phyloP scores from a whole-genome alignment of 805 yeast species.

The Kazachstania africana region DNA sequence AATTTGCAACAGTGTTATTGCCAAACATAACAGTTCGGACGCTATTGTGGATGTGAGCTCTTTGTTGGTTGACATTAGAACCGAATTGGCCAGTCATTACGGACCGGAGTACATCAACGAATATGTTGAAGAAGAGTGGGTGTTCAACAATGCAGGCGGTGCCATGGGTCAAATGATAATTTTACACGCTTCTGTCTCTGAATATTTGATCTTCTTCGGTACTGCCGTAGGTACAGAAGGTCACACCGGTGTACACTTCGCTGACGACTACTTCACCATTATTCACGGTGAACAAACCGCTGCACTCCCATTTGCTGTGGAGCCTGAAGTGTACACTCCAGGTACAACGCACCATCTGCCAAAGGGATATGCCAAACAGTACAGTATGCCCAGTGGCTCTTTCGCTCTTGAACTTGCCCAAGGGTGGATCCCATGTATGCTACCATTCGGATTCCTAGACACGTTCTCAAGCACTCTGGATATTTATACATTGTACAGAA shows the following conservation, averaged over 20 bases:
- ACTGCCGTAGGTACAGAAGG: constrained; percentile 93
- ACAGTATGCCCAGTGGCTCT: constrained; percentile 68
- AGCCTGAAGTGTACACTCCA: constrained; percentile 64
- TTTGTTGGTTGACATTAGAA: constrained; percentile 51
- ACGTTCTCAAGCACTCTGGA: constrained; percentile 74
- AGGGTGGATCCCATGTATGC: constrained; percentile 97
- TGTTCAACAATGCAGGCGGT: constrained; percentile 95
- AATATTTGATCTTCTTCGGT: constrained; percentile 88
- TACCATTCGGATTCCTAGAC: constrained; percentile 89
- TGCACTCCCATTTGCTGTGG: constrained; percentile 49
- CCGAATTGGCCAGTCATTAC: constrained; percentile 47
- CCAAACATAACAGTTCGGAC: constrained; percentile 26
- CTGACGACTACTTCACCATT: constrained; percentile 95
- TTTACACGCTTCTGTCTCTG: constrained; percentile 87
- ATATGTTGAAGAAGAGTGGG: constrained; percentile 74
- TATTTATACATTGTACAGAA: constrained; percentile 50
- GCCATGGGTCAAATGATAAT: constrained; percentile 97
- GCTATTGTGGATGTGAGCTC: constrained; percentile 46
- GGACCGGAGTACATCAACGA: constrained; percentile 65
- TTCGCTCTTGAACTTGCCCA: constrained; percentile 94
- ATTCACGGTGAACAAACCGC: constrained; percentile 71
- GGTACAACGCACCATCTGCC: constrained; percentile 77
- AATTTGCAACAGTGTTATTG: constrained; percentile 44
- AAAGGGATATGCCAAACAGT: constrained; percentile 72
- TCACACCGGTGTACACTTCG: constrained; percentile 89